Evolutionary conservation across 106 monocot genomes (phyloP).

Genomic region (Alisma plantagoaquatica): DNA sequence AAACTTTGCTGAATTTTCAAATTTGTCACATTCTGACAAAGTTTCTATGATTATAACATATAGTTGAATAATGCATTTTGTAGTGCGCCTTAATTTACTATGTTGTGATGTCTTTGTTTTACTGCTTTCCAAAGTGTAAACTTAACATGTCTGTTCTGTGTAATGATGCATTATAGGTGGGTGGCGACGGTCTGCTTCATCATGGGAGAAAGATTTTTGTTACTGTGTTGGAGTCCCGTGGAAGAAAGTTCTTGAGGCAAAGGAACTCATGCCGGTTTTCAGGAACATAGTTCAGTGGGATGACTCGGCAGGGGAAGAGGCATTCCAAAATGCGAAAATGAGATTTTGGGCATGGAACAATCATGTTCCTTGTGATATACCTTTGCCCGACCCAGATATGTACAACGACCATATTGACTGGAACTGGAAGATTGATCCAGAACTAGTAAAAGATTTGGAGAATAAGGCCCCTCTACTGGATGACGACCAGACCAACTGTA

Average conservation of each 20-base stretch:
- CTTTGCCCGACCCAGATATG: slow-evolving; percentile 13
- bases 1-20: no score
- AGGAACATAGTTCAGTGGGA: slow-evolving; percentile 18
- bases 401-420: slow-evolving; percentile 19
- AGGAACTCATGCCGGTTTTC: slow-evolving; percentile 11
- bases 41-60: no score
- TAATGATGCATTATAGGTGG: not conserved
- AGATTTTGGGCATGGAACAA: slow-evolving; percentile 17
- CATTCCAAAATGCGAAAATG: slow-evolving; percentile 16
- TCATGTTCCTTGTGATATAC: slow-evolving; percentile 8
- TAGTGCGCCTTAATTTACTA: no score
- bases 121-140: no score
- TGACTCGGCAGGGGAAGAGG: slow-evolving; percentile 25
- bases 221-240: slow-evolving; percentile 16
- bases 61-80: no score
- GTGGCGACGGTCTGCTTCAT: slow-evolving; percentile 10
- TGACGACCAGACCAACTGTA: not conserved
- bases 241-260: slow-evolving; percentile 13
- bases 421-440: slow-evolving; percentile 11
- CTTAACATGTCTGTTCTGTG: no score
- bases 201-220: slow-evolving; percentile 26
- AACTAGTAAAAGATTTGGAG: slow-evolving; percentile 12
- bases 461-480: not conserved
- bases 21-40: no score
- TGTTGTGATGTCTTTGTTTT: no score